These are phyloP conservation scores for Fusarium pilosicola DNA, from an alignment of 2,329 filamentous ascomycete species.

Conservation along the genomic window DNA sequence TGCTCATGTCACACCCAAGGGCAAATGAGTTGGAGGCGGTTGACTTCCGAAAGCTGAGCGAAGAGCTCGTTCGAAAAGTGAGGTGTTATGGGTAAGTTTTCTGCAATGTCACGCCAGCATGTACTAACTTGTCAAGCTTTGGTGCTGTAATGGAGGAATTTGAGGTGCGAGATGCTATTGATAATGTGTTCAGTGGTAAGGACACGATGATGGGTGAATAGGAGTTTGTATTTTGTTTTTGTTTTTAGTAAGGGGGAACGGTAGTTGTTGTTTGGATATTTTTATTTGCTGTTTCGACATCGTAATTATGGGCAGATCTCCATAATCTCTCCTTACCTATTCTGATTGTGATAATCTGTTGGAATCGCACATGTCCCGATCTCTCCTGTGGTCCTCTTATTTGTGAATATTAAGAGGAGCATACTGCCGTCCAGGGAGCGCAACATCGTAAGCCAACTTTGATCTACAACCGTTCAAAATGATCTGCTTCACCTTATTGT, in stretches of 20 bases:
- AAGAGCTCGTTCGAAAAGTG: constrained; percentile 81
- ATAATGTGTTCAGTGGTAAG: constrained; percentile 60
- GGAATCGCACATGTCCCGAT: not conserved
- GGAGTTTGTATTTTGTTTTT: not conserved
- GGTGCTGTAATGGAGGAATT: constrained; percentile 73
- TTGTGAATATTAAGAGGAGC: not conserved
- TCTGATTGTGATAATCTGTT: not conserved
- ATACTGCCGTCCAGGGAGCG: not conserved
- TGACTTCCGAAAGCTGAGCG: constrained; percentile 78
- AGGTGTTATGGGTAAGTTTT: constrained; percentile 88
- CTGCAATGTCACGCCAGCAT: not conserved
- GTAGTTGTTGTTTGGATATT: not conserved
- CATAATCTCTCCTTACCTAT: not conserved
- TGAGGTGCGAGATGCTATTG: constrained; percentile 81
- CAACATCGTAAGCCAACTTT: not conserved
- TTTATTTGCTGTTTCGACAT: not conserved
- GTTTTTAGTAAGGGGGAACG: not conserved
- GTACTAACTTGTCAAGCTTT: constrained; percentile 55
- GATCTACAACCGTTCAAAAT: not conserved
- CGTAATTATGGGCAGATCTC: not conserved
- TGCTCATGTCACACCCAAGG: constrained; percentile 77
- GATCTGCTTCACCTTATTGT: not conserved
- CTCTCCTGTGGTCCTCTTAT: not conserved
- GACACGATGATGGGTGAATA: constrained; percentile 18
- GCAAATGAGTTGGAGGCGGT: constrained; percentile 71